phyloP scores from a whole-genome alignment of 164 flowering plant genomes.

The Kalanchoe fedtschenkoi region DNA sequence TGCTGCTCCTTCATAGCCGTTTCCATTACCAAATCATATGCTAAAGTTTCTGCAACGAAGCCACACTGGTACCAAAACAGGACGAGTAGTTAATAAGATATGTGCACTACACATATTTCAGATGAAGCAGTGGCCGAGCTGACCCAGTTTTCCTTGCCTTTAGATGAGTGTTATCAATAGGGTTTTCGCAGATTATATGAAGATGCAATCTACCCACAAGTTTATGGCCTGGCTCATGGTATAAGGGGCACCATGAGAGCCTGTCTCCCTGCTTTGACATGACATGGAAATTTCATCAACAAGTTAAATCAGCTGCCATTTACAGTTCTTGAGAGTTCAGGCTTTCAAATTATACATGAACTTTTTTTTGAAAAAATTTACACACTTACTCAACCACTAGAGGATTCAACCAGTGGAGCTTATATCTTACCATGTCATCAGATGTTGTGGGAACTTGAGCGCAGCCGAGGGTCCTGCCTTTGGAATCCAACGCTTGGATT shows the following conservation, averaged over 20 bases:
- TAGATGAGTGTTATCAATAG: constrained; percentile 43
- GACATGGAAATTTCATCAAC: neutral
- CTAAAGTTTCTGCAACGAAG: constrained; percentile 75
- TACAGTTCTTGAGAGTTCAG: too few relatives aligned
- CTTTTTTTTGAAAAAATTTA: neutral
- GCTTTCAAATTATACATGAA: constrained; percentile 10
- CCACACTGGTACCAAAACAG: constrained; percentile 41
- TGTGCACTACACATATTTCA: neutral
- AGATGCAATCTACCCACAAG: constrained; percentile 68
- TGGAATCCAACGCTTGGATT: constrained; percentile 58
- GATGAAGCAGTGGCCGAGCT: neutral
- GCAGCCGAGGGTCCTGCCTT: constrained; percentile 54
- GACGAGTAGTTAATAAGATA: neutral
- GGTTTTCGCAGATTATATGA: constrained; percentile 36
- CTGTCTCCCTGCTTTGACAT: constrained; percentile 42
- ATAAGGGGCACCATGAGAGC: constrained; percentile 75
- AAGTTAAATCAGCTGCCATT: neutral
- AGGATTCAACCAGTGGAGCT: neutral
- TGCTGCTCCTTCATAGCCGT: constrained; percentile 65
- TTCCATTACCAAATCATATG: constrained; percentile 70
- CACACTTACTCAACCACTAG: constrained; percentile 1
- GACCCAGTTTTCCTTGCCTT: constrained; percentile 30
- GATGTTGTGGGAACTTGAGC: constrained; percentile 63
- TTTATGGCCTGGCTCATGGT: constrained; percentile 67
- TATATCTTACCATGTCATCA: constrained; percentile 54